These are phyloP conservation scores for Aspergillus pseudoterreus DNA, from an alignment of 2,329 filamentous ascomycete species.

Conservation along the genomic window DNA sequence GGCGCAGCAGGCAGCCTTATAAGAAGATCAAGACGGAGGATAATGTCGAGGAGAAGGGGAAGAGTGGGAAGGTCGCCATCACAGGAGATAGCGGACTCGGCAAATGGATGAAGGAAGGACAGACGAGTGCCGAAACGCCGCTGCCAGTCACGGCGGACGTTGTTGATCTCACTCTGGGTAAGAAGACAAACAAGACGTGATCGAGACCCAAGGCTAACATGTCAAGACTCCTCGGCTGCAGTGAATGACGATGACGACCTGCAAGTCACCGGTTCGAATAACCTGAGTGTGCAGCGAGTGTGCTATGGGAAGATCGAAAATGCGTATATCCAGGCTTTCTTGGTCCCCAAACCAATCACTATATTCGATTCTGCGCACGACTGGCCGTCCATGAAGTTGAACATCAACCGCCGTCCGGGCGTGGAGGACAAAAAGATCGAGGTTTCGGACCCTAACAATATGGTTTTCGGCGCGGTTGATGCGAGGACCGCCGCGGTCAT, in stretches of 20 bases:
- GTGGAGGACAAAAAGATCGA: constrained; percentile 59
- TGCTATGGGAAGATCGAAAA: constrained; percentile 76
- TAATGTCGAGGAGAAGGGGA: constrained; percentile 41
- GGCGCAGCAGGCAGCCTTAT: constrained; percentile 57
- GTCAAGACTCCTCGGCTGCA: constrained; percentile 15
- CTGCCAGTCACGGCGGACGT: constrained; percentile 50
- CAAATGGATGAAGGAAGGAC: constrained; percentile 62
- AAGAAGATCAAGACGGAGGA: constrained; percentile 62
- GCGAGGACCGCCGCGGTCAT: constrained; percentile 62
- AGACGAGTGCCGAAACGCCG: constrained; percentile 36
- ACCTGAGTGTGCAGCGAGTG: constrained; percentile 66
- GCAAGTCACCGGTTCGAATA: constrained; percentile 49
- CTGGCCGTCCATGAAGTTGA: constrained; percentile 73
- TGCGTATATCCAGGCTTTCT: constrained; percentile 62
- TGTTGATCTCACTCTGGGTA: constrained; percentile 46
- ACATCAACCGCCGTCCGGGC: constrained; percentile 58
- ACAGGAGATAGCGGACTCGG: constrained; percentile 57
- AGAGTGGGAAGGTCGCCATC: constrained; percentile 43
- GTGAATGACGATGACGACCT: constrained; percentile 35
- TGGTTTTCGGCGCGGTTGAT: constrained; percentile 75
- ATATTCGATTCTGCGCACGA: constrained; percentile 50
- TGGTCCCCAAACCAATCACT: constrained; percentile 66
- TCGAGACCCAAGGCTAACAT: constrained; percentile 16
- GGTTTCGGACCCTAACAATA: constrained; percentile 67
- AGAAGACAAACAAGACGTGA: neutral